These are phyloP conservation scores for Jatropha multifida DNA, from an alignment of 441 rosid genomes.

Conservation along the genomic window DNA sequence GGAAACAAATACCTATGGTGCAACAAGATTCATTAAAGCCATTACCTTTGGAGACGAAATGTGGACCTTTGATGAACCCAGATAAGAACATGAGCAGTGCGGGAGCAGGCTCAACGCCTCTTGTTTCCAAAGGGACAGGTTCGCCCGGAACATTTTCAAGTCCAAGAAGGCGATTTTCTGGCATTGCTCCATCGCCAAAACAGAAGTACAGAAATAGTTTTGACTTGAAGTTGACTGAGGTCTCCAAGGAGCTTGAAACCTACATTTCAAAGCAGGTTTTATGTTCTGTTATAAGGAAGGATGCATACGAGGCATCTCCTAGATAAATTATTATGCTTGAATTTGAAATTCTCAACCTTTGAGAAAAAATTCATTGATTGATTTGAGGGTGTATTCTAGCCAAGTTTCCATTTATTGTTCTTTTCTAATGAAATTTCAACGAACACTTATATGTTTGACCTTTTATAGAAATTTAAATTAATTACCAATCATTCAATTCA, in stretches of 20 bases:
- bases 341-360: constrained; percentile 46
- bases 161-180: constrained; percentile 75
- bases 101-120: constrained; percentile 47
- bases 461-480: background rate
- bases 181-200: constrained; percentile 61
- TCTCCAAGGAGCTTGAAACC: constrained; percentile 84
- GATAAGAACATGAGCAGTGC: constrained; percentile 36
- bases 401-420: background rate
- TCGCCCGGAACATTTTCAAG: constrained; percentile 78
- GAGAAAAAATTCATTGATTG: constrained; percentile 45
- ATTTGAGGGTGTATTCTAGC: constrained; percentile 25
- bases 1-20: constrained; percentile 42
- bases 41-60: constrained; percentile 76
- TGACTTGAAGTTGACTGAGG: constrained; percentile 87
- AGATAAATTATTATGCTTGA: constrained; percentile 32
- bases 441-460: background rate
- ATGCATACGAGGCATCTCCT: constrained; percentile 70
- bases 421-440: background rate
- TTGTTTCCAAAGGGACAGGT: constrained; percentile 43
- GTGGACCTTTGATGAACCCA: constrained; percentile 55
- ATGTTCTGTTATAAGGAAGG: constrained; percentile 72
- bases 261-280: constrained; percentile 86
- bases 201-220: constrained; percentile 76
- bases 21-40: constrained; percentile 62
- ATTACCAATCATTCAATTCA: background rate